Evolutionary conservation across 106 monocot species (phyloP), one percentile per base, ranked within the genome.

Genomic region (Allium cepa): DNA sequence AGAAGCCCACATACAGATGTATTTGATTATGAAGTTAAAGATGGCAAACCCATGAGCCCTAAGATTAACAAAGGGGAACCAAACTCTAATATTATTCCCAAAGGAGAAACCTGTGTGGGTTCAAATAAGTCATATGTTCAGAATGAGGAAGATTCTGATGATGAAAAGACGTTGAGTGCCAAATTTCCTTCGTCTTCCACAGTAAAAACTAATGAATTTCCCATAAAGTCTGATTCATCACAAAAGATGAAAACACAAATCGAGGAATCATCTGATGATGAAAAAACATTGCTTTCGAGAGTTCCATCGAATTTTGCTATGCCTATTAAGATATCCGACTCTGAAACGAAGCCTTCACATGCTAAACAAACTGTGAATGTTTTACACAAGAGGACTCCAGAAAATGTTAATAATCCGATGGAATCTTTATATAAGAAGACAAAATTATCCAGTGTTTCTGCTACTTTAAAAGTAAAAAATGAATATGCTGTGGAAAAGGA

Each of bases 221-320:
- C 69, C 17, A 15, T 17, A 7, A 46, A 13, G 8, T 53, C 18
- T 47, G 45, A 48, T 15, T 45, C 49, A 59, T 17, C 57, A 26
- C 18, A 57, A 16, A 71, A 71, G 48, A 59, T 56, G 47, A 22
- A 73, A 36, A 66, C 36, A 59, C 66, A n/a, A 9, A 50, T 56
- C 15, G 63, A 22, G 63, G 46, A 50, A 47, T 14, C 72, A 55
- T 85, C 81, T 47, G 81, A 81, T 13, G 82, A 86, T 73, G 85
- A 82, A 11, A 82, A 79, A 70, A 79, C 79, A 26, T 77, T 89
- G 62, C n/a, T 72, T 67, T 70, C 75, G 45, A 74, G 75, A 72
- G 72, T 91, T 50, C 55, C 69, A 10, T 52, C 62, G 22, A 83
- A 83, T 72, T 10, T 69, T 52, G 73, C 70, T 60, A 15, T 74